These are phyloP conservation scores for Phyllosticta paracitricarpa DNA, from an alignment of 2,329 filamentous ascomycete species.

Conservation along the genomic window DNA sequence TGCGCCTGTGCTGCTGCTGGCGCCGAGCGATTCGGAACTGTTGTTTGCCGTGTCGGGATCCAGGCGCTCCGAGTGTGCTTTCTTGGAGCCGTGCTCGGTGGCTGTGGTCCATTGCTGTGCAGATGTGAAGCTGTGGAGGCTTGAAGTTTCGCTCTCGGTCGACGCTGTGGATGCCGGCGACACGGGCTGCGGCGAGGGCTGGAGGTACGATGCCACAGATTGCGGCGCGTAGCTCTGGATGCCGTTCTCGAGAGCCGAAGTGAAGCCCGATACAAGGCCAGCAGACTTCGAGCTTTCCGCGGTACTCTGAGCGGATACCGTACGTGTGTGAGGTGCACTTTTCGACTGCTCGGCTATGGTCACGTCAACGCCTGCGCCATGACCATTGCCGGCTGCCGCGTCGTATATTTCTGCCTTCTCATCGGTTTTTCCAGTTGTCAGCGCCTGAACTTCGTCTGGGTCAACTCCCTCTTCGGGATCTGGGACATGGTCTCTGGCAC, in stretches of 20 bases:
- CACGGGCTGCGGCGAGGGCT: constrained; percentile 10
- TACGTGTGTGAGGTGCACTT: not conserved
- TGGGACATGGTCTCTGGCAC: constrained; percentile 36
- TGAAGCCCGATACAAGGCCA: constrained; percentile 1
- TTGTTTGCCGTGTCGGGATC: not conserved
- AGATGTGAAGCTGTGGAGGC: constrained; percentile 29
- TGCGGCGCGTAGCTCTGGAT: constrained; percentile 10
- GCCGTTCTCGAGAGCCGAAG: not conserved
- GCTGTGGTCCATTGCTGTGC: constrained; percentile 33
- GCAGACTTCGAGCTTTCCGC: constrained; percentile 12
- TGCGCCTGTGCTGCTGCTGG: constrained; percentile 1
- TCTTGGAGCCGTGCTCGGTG: constrained; percentile 14
- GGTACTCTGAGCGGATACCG: constrained; percentile 1
- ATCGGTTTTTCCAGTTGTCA: not conserved
- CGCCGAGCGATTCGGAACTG: constrained; percentile 9
- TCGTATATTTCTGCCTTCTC: constrained; percentile 14
- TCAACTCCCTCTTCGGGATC: constrained; percentile 22
- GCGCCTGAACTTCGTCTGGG: not conserved
- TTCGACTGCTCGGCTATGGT: constrained; percentile 20
- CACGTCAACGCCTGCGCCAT: constrained; percentile 26
- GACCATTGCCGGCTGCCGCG: constrained; percentile 23
- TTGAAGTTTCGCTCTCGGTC: constrained; percentile 10
- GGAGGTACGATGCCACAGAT: constrained; percentile 7
- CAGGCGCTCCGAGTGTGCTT: not conserved
- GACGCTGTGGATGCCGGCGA: constrained; percentile 21